Conservation (phyloP, 2,329 filamentous ascomycete species). For the Colletotrichum sp. region DNA sequence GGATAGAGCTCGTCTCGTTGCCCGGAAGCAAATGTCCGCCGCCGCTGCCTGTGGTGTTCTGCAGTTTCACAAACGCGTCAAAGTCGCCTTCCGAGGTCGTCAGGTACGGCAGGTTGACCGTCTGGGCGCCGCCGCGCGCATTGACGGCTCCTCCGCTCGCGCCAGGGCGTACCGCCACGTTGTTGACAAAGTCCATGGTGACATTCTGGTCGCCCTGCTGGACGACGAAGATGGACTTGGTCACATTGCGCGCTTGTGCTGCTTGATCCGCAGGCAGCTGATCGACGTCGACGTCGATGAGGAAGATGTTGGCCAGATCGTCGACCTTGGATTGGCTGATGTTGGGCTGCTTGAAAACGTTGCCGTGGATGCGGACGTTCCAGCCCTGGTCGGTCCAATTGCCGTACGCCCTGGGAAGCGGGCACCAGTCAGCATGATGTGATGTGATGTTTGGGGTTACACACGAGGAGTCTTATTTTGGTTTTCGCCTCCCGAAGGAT, state of each 20-base stretch:
- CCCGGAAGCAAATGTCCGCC: constrained; percentile 60
- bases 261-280: constrained; percentile 63
- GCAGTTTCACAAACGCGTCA: constrained; percentile 70
- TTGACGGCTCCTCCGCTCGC: constrained; percentile 56
- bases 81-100: constrained; percentile 75
- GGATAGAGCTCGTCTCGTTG: constrained; percentile 67
- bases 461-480: not conserved
- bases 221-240: constrained; percentile 74
- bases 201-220: constrained; percentile 71
- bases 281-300: constrained; percentile 67
- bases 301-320: constrained; percentile 71
- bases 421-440: constrained; percentile 2
- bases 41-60: constrained; percentile 56
- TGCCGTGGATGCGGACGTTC: constrained; percentile 78
- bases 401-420: constrained; percentile 56
- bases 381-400: constrained; percentile 81
- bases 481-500: not conserved
- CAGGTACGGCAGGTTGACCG: constrained; percentile 65
- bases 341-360: constrained; percentile 80
- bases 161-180: constrained; percentile 53
- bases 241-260: constrained; percentile 74
- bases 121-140: constrained; percentile 64
- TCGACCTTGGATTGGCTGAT: constrained; percentile 69
- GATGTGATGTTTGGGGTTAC: not conserved
- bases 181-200: constrained; percentile 59